These are phyloP conservation scores for Cylindrotheca closterium DNA, from an alignment of 108 stramenopile species.

Conservation along the genomic window DNA sequence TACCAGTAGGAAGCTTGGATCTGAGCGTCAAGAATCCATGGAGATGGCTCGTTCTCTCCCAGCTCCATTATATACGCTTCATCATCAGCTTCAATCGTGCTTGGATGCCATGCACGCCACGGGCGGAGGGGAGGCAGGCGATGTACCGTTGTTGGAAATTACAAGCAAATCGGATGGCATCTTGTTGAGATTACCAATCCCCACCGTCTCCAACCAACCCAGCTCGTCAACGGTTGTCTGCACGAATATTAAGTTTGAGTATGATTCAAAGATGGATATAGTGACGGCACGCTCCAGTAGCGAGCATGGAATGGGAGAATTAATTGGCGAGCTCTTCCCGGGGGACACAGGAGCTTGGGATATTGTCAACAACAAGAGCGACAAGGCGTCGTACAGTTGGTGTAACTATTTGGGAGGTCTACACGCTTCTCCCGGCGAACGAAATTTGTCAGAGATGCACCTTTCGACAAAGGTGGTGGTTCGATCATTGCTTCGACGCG, in stretches of 20 bases:
- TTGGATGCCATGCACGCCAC: constrained; percentile 37
- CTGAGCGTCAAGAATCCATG: constrained; percentile 40
- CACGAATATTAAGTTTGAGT: constrained; percentile 27
- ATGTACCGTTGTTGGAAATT: constrained; percentile 4
- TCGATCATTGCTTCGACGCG: constrained; percentile 45
- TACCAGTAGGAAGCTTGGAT: constrained; percentile 20
- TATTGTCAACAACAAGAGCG: neutral
- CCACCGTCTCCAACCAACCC: constrained; percentile 8
- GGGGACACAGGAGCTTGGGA: constrained; percentile 31
- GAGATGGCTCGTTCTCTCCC: constrained; percentile 57
- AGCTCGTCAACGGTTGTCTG: neutral
- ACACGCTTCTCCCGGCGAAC: constrained; percentile 21
- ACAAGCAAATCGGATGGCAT: constrained; percentile 3
- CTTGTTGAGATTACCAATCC: constrained; percentile 35
- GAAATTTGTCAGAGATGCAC: constrained; percentile 18
- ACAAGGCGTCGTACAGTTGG: constrained; percentile 63
- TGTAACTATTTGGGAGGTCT: constrained; percentile 78
- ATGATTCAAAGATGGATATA: constrained; percentile 6
- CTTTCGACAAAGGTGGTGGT: constrained; percentile 55
- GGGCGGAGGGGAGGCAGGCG: constrained; percentile 1
- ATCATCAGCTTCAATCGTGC: constrained; percentile 58
- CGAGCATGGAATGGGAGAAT: constrained; percentile 16
- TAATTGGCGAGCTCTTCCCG: constrained; percentile 43
- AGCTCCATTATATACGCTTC: constrained; percentile 67
- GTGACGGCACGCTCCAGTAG: constrained; percentile 15